phyloP scores from a whole-genome alignment of 1,139 yeast genomes.

The Magnusiomyces fungicola region DNA sequence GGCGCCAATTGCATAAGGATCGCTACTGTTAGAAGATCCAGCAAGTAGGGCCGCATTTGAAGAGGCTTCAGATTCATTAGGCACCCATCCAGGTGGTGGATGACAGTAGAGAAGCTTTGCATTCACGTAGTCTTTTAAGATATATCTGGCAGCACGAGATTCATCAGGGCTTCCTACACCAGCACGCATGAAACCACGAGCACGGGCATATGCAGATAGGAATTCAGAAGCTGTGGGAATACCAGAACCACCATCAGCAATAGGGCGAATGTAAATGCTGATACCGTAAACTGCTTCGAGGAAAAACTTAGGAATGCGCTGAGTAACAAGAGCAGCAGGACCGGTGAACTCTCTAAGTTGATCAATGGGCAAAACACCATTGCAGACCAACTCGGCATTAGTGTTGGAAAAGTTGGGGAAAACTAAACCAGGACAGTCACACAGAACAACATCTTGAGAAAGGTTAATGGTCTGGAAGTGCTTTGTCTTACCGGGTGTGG shows the following conservation, averaged over 20 bases:
- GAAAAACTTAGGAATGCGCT: constrained; percentile 80
- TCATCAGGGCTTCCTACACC: constrained; percentile 98
- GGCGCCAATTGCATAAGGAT: constrained; percentile 35
- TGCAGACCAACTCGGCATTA: constrained; percentile 93
- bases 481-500: constrained; percentile 98
- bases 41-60: constrained; percentile 23
- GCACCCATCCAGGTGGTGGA: constrained; percentile 62
- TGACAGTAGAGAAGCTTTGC: constrained; percentile 80
- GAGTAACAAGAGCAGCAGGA: constrained; percentile 77
- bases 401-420: constrained; percentile 97
- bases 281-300: constrained; percentile 94
- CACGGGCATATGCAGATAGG: constrained; percentile 87
- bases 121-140: constrained; percentile 88
- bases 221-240: constrained; percentile 84
- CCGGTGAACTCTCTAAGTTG: constrained; percentile 93
- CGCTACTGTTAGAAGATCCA: constrained; percentile 19
- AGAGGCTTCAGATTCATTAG: constrained; percentile 22
- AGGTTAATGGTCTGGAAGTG: constrained; percentile 95
- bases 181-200: constrained; percentile 89
- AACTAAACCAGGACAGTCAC: constrained; percentile 99
- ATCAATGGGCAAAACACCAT: constrained; percentile 96
- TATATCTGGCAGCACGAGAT: constrained; percentile 86
- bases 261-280: constrained; percentile 64
- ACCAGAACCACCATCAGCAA: constrained; percentile 86
- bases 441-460: constrained; percentile 72